These are phyloP conservation scores for Umbelopsis ramanniana DNA, from an alignment of 192 early-diverging fungal genomes.

Conservation along the genomic window DNA sequence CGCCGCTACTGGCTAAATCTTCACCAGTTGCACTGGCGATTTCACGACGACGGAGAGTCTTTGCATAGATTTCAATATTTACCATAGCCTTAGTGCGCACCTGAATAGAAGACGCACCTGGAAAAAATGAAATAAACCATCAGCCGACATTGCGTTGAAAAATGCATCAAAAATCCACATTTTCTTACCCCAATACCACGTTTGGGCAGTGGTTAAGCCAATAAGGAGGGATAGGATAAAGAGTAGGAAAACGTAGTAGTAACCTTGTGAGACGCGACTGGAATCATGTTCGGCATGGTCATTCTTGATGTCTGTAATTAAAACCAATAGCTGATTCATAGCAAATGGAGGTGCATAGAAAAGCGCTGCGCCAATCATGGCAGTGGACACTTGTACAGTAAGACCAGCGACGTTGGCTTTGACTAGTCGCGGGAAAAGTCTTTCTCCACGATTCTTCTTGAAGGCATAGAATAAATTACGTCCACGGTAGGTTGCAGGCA, in stretches of 20 bases:
- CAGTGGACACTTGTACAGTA: slow-evolving; percentile 25
- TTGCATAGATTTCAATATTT: slow-evolving; percentile 61
- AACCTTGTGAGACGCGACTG: slow-evolving; percentile 22
- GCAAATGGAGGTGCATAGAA: slow-evolving; percentile 42
- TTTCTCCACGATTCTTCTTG: slow-evolving; percentile 20
- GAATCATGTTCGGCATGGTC: slow-evolving; percentile 27
- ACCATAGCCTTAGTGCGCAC: slow-evolving; percentile 34
- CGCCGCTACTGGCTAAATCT: slow-evolving; percentile 8
- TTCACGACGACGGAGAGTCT: slow-evolving; percentile 63
- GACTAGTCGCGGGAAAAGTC: slow-evolving; percentile 32
- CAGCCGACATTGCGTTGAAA: neutral
- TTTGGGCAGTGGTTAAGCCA: slow-evolving; percentile 32
- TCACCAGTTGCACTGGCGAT: slow-evolving; percentile 46
- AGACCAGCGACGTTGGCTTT: slow-evolving; percentile 33
- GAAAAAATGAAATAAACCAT: neutral
- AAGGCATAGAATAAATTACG: slow-evolving; percentile 37
- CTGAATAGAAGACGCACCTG: slow-evolving; percentile 29
- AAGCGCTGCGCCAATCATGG: slow-evolving; percentile 22
- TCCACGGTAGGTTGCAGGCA: slow-evolving; percentile 36
- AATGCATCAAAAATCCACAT: neutral
- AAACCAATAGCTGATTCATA: slow-evolving; percentile 35
- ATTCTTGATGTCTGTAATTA: slow-evolving; percentile 33
- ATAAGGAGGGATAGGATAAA: slow-evolving; percentile 59
- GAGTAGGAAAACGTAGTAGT: slow-evolving; percentile 59
- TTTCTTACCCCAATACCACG: slow-evolving; percentile 39